Conservation (phyloP, 371 early-diverging fungal genomes). For the Capillidium rhysosporum region DNA sequence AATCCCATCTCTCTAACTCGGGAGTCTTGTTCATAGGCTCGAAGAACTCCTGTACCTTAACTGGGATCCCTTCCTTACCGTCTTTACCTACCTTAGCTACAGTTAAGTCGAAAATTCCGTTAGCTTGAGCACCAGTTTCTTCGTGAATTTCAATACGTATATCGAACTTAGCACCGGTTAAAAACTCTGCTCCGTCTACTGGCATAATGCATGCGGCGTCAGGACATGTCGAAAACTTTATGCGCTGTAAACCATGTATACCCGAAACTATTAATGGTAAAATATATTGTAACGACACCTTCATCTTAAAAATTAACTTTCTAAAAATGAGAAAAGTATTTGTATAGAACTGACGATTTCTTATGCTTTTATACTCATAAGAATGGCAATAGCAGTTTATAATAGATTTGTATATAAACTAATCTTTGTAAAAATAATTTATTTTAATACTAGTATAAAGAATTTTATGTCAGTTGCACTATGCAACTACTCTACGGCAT, state of each 20-base stretch:
- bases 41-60: constrained; percentile 19
- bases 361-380: too few relatives aligned
- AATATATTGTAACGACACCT: too few relatives aligned
- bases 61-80: constrained; percentile 10
- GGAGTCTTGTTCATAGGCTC: constrained; percentile 18
- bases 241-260: neutral
- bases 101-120: constrained; percentile 3
- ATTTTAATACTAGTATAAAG: too few relatives aligned
- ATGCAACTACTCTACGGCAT: too few relatives aligned
- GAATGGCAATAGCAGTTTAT: too few relatives aligned
- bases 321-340: too few relatives aligned
- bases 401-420: too few relatives aligned
- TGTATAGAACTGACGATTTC: too few relatives aligned
- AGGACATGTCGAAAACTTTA: neutral
- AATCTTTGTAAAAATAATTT: too few relatives aligned
- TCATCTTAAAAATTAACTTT: too few relatives aligned
- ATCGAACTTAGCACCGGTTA: constrained; percentile 8
- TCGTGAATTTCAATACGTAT: constrained; percentile 7
- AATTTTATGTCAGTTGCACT: too few relatives aligned
- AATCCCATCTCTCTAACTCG: constrained; percentile 24
- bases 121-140: constrained; percentile 13
- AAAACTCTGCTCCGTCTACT: constrained; percentile 5
- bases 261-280: too few relatives aligned
- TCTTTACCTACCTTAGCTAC: constrained; percentile 9
- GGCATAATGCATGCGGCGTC: constrained; percentile 1